Base-by-base conservation (phyloP, 768 basidiomycete species). In the Lepiota brunneoincarnata region DNA sequence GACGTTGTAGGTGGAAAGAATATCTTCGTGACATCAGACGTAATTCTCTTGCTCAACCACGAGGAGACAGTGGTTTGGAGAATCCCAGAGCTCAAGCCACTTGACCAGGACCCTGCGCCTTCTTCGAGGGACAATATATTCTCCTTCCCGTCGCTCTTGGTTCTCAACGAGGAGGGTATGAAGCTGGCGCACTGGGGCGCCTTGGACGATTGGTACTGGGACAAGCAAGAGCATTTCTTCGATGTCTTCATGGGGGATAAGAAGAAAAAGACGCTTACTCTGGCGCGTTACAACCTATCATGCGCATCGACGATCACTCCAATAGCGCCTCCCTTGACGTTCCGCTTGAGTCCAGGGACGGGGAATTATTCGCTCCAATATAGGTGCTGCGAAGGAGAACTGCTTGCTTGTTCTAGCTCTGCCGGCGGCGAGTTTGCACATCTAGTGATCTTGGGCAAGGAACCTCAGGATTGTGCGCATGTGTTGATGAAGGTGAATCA, bases 141-240 rank as follows among this genome's bases (percentile, higher is more conserved):
- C 12, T 20, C 21, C 10, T 41, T 43, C 39, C 21, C 50, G 14
- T 51, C 50, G 7, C n/a, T 51, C 4, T 28, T 31, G 31, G 31
- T 31, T 31, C 7, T 51, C 17, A 34, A 41, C 5, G 28, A 23
- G 14, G 50, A 41, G 14, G 9, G 6, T 11, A 34, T 24, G 50
- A 34, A 35, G 28, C 34, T 28, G 17, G 40, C 40, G 17, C 26
- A 34, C 20, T 42, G 39, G 28, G 50, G 50, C 1, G 40, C 15
- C n/a, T 34, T 51, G 40, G 20, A 23, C 24, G 50, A 51, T 23
- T 51, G 50, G 50, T 51, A 51, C 23, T 51, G 50, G 40, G 35
- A 43, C 20, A 51, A 34, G 18, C 40, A 34, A 7, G 28, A 51
- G 18, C 12, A 18, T 20, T 31, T 43, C 40, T 34, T 51, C 14